Conservation (phyloP, 2,329 filamentous ascomycete genomes). For the Cordyceps javanica region DNA sequence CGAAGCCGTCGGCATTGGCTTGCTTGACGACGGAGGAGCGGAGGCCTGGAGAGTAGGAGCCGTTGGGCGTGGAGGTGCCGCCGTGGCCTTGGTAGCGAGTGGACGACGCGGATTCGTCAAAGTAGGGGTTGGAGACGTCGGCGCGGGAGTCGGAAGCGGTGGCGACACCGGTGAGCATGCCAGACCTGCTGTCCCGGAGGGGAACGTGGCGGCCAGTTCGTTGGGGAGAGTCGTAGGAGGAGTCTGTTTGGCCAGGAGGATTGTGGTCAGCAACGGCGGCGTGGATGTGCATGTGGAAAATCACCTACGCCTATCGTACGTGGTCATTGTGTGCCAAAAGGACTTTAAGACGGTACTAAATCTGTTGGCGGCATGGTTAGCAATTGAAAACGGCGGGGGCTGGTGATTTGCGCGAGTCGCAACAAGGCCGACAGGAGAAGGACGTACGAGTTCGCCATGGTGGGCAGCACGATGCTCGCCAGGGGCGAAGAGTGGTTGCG, state of each 20-base stretch:
- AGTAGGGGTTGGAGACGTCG: constrained; percentile 74
- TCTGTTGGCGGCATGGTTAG: constrained; percentile 31
- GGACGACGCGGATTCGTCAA: constrained; percentile 60
- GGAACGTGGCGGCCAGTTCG: constrained; percentile 86
- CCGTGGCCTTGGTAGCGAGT: constrained; percentile 42
- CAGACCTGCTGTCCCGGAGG: constrained; percentile 73
- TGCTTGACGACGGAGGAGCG: constrained; percentile 68
- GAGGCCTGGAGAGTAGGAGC: constrained; percentile 86
- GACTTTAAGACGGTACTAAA: constrained; percentile 71
- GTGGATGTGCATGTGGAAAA: not conserved
- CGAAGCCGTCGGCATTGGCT: constrained; percentile 58
- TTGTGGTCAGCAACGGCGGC: constrained; percentile 14
- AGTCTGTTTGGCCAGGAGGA: constrained; percentile 55
- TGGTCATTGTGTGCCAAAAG: constrained; percentile 91
- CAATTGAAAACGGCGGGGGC: not conserved
- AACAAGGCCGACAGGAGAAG: not conserved
- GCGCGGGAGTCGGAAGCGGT: constrained; percentile 84
- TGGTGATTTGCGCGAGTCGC: not conserved
- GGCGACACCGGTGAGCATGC: constrained; percentile 78
- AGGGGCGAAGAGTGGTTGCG: not conserved
- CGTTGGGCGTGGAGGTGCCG: constrained; percentile 45
- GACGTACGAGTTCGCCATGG: constrained; percentile 13
- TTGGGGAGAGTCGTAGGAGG: constrained; percentile 87
- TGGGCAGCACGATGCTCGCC: not conserved
- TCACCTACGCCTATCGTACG: constrained; percentile 59